phyloP scores from a whole-genome alignment of 2,329 filamentous ascomycete genomes.

The Diaporthe sp. region DNA sequence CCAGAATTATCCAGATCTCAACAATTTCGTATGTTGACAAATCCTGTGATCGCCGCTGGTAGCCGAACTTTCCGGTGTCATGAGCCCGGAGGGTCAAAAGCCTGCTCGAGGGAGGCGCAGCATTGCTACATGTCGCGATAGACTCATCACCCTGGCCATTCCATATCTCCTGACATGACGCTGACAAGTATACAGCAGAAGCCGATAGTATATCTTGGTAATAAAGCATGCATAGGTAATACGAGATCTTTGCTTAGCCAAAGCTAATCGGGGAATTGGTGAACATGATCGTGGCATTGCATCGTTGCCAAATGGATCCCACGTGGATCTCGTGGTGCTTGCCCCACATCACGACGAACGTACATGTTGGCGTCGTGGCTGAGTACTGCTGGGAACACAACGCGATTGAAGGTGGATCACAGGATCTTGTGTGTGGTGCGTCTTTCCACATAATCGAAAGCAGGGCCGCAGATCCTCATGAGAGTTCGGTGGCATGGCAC shows the following conservation, averaged over 20 bases:
- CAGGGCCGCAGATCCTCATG: neutral
- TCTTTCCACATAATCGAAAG: neutral
- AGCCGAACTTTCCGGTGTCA: conserved; percentile 14
- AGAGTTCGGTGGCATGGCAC: neutral
- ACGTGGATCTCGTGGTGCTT: conserved; percentile 10
- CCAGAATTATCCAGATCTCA: neutral
- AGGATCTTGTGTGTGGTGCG: neutral
- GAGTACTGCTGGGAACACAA: neutral
- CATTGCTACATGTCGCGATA: neutral
- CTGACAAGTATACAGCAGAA: neutral
- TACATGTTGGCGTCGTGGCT: conserved; percentile 7
- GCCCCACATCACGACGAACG: conserved; percentile 14
- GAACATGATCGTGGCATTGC: conserved; percentile 5
- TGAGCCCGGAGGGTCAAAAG: neutral
- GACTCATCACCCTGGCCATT: neutral
- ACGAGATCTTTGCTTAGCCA: conserved; percentile 1
- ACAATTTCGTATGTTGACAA: neutral
- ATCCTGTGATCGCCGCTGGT: neutral
- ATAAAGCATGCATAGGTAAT: neutral
- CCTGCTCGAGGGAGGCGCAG: conserved; percentile 9
- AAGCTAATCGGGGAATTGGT: neutral
- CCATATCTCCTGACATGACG: neutral
- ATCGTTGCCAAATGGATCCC: conserved; percentile 11
- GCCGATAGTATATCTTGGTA: too few species aligned
- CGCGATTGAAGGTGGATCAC: neutral